These are phyloP conservation scores for Botrytis paeoniae DNA, from an alignment of 2,329 filamentous ascomycete species.

Conservation along the genomic window DNA sequence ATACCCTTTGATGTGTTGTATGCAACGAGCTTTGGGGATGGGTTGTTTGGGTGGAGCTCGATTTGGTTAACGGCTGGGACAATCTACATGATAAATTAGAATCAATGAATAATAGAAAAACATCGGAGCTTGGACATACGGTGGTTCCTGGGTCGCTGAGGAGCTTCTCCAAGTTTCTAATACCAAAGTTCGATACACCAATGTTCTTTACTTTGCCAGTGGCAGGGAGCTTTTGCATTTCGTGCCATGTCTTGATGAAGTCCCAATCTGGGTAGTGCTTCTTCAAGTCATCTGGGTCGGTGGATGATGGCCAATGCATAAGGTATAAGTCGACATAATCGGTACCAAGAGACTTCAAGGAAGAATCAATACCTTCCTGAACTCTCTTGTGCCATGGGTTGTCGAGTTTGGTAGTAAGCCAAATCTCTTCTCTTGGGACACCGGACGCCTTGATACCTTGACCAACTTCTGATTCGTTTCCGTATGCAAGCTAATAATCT, in stretches of 20 bases:
- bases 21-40: constrained; percentile 72
- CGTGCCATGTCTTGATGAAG: constrained; percentile 75
- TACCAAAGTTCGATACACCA: constrained; percentile 83
- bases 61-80: constrained; percentile 75
- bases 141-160: constrained; percentile 63
- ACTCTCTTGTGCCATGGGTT: constrained; percentile 75
- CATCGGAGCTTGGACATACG: constrained; percentile 40
- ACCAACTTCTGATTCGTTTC: constrained; percentile 70
- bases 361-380: constrained; percentile 57
- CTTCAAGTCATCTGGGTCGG: constrained; percentile 53
- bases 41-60: constrained; percentile 77
- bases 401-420: constrained; percentile 78
- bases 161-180: constrained; percentile 75
- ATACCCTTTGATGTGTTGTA: constrained; percentile 73
- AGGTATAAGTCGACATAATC: constrained; percentile 70
- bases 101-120: not conserved
- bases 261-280: constrained; percentile 76
- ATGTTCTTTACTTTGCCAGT: constrained; percentile 75
- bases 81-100: constrained; percentile 40
- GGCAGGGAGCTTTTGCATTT: constrained; percentile 66
- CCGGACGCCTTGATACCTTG: constrained; percentile 64
- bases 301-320: constrained; percentile 69
- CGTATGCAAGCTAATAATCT: constrained; percentile 58
- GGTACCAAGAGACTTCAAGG: constrained; percentile 57
- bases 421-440: constrained; percentile 64